Percentiles rank a stretch among this genome's conserved stretches.
These are phyloP conservation scores for Yamadazyma atmosphaerica DNA, from an alignment of 1,139 yeast genomes.

Conservation along the genomic window DNA sequence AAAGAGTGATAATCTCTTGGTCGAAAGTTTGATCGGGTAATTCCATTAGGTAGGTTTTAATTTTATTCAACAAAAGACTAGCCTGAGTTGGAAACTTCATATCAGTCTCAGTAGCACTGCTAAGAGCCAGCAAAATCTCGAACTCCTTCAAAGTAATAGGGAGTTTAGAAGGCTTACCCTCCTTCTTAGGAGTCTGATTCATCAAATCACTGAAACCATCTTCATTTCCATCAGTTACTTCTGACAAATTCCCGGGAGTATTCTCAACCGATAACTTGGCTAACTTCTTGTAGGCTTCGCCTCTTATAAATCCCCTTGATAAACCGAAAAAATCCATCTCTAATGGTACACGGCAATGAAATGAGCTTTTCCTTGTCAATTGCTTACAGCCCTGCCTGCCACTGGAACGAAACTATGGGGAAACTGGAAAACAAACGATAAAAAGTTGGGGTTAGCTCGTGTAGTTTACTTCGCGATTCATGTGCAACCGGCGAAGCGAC, in stretches of 20 bases:
- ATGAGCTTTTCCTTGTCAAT: background rate
- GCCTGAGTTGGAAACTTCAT: conserved; percentile 49
- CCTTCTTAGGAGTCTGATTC: conserved; percentile 19
- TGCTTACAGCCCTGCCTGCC: too few relatives aligned
- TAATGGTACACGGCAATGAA: background rate
- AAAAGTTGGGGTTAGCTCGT: background rate
- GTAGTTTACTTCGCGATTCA: background rate
- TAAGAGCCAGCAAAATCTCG: conserved; percentile 70
- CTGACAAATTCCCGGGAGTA: conserved; percentile 18
- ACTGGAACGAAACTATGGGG: too few relatives aligned
- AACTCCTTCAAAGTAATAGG: conserved; percentile 59
- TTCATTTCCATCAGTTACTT: conserved; percentile 14
- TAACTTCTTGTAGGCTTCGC: conserved; percentile 56
- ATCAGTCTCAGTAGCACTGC: conserved; percentile 50
- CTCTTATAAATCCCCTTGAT: conserved; percentile 50
- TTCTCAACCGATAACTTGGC: conserved; percentile 30
- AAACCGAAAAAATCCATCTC: conserved; percentile 43
- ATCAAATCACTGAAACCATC: conserved; percentile 29
- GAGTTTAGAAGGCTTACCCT: conserved; percentile 22
- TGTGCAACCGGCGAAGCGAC: background rate
- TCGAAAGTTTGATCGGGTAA: conserved; percentile 52
- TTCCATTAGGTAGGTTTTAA: conserved; percentile 60
- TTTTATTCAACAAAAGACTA: conserved; percentile 47
- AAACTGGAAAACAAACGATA: too few relatives aligned
- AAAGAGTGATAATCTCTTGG: conserved; percentile 19